Conservation (phyloP, 106 monocot species). For the Agapanthus africanus region DNA sequence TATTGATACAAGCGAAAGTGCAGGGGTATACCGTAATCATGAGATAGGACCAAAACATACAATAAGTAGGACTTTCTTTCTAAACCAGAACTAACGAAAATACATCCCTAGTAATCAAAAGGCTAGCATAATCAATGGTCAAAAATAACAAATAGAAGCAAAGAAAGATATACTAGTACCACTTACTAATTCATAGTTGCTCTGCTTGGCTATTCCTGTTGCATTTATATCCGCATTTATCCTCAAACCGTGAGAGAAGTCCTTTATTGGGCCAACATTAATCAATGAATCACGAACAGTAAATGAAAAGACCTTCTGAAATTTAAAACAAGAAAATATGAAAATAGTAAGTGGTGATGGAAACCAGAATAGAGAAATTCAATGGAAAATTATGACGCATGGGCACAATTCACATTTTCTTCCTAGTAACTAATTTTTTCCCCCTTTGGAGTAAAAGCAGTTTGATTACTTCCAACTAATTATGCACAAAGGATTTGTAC, state of each 20-base stretch:
- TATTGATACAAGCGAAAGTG: background rate
- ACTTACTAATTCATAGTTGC: constrained; percentile 96
- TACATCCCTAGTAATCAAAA: background rate
- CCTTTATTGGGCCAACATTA: constrained; percentile 92
- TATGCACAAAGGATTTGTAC: background rate
- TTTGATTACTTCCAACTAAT: background rate
- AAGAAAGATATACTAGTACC: too few relatives aligned
- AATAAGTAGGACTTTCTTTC: background rate
- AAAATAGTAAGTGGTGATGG: background rate
- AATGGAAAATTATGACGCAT: background rate
- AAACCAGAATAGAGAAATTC: background rate
- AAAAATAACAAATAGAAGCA: background rate
- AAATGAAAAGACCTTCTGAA: constrained; percentile 80
- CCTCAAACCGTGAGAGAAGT: constrained; percentile 84
- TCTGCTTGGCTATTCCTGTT: constrained; percentile 82
- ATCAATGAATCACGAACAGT: constrained; percentile 89
- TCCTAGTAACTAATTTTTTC: background rate
- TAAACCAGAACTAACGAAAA: background rate
- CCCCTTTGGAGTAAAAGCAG: background rate
- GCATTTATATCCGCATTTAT: constrained; percentile 90
- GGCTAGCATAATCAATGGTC: background rate
- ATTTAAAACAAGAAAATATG: background rate
- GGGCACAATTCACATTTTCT: background rate
- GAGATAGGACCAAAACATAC: background rate
- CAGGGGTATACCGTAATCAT: background rate